Evolutionary conservation across 2,329 filamentous ascomycete genomes (phyloP).

Genomic region (Fusarium xylarioides): DNA sequence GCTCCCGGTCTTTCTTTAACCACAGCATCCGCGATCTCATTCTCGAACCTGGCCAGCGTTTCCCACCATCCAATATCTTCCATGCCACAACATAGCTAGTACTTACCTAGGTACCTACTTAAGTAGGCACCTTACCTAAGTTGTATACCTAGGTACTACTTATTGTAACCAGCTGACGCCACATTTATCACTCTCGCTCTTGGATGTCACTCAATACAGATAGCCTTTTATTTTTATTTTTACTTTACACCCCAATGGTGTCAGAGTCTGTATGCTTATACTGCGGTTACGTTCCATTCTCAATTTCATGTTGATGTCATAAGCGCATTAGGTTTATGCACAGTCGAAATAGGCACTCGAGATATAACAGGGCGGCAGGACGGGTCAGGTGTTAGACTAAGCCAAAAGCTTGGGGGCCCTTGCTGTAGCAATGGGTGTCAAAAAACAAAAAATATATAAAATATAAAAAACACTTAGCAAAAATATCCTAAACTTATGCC

Average conservation of each 20-base stretch:
- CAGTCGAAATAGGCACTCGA: background rate
- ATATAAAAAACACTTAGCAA: too few species aligned
- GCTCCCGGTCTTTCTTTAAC: background rate
- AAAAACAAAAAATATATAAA: too few species aligned
- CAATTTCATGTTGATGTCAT: background rate
- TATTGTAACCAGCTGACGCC: background rate
- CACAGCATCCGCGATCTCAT: background rate
- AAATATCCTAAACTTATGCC: background rate
- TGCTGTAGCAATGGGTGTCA: background rate
- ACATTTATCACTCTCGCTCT: background rate
- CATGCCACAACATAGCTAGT: background rate
- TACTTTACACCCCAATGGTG: background rate
- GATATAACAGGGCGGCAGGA: background rate
- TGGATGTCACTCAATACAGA: background rate
- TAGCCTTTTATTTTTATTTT: background rate
- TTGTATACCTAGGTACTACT: background rate
- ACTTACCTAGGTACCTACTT: background rate
- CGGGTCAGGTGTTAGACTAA: background rate
- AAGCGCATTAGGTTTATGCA: background rate
- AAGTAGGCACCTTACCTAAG: too few species aligned
- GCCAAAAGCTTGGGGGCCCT: background rate
- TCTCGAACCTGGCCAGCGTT: background rate
- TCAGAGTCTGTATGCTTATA: slow-evolving; percentile 1
- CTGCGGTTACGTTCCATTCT: slow-evolving; percentile 8
- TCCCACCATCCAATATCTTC: background rate